Conservation (phyloP, 2,329 filamentous ascomycete species). For the Reticulascus tulasneorum region DNA sequence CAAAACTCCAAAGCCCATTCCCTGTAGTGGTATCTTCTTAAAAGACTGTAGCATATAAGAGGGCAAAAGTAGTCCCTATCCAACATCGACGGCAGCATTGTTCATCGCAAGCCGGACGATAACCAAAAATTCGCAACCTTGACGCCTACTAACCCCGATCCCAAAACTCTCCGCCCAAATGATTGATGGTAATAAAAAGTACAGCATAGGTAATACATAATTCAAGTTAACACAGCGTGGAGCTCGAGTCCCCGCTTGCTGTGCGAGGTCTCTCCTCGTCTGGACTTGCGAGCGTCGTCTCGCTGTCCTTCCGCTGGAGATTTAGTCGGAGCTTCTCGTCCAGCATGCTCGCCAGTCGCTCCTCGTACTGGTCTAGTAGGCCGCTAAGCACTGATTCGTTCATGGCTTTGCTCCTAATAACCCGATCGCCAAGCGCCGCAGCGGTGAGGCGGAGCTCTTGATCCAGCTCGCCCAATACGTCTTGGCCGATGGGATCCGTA, state of each 20-base stretch:
- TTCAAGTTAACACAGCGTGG: no score
- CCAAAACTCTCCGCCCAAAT: no score
- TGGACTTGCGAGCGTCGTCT: slow-evolving; percentile 16
- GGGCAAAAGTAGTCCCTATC: no score
- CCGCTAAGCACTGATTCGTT: slow-evolving; percentile 58
- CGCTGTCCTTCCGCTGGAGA: slow-evolving; percentile 27
- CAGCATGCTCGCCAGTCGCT: slow-evolving; percentile 65
- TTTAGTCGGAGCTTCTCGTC: slow-evolving; percentile 64
- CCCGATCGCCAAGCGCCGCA: slow-evolving; percentile 55
- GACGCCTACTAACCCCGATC: no score
- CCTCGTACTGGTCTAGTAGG: slow-evolving; percentile 71
- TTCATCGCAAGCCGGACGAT: no score
- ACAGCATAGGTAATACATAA: no score
- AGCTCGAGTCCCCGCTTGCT: slow-evolving; percentile 28
- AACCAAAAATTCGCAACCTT: no score
- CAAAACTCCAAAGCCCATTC: no score
- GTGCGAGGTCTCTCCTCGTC: slow-evolving; percentile 27
- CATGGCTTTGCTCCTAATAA: slow-evolving; percentile 49
- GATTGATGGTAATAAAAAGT: no score
- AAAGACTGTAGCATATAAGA: no score
- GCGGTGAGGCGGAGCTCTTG: slow-evolving; percentile 61
- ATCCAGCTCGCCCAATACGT: slow-evolving; percentile 58
- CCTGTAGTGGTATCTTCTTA: no score
- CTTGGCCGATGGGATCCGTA: slow-evolving; percentile 51
- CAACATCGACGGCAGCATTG: no score